These are phyloP conservation scores for Ophiostoma sp. DNA, from an alignment of 2,329 filamentous ascomycete species.

Conservation along the genomic window DNA sequence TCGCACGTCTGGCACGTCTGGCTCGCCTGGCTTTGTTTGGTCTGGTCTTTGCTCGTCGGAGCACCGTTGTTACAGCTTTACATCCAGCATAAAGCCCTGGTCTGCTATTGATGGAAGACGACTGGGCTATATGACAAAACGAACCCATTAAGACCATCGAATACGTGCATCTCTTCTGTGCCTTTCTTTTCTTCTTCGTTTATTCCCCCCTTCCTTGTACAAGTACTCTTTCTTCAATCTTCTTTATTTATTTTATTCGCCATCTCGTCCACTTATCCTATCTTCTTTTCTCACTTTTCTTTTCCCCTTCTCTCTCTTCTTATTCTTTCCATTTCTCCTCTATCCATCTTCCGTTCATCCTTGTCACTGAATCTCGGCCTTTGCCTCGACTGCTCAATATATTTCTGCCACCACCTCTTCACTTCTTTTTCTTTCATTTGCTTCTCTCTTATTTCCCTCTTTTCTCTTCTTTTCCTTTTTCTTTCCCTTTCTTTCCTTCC, in stretches of 20 bases:
- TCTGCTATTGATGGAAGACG: constrained; percentile 14
- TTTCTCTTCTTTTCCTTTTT: background rate
- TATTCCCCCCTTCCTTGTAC: background rate
- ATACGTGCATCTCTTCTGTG: background rate
- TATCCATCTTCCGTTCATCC: constrained; percentile 4
- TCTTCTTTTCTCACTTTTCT: constrained; percentile 8
- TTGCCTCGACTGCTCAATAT: constrained; percentile 9
- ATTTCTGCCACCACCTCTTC: constrained; percentile 8
- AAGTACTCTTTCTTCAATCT: background rate
- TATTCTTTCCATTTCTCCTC: background rate
- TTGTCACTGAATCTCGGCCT: constrained; percentile 10
- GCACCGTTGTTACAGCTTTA: constrained; percentile 18
- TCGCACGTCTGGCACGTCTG: background rate
- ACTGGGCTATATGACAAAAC: constrained; percentile 18
- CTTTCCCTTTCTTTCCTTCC: background rate
- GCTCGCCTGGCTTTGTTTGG: background rate
- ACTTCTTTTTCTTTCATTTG: background rate
- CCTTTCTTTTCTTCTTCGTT: background rate
- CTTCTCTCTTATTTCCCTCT: background rate
- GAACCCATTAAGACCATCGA: background rate
- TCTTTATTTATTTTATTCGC: background rate
- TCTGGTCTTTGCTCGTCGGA: background rate
- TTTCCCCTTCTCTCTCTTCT: background rate
- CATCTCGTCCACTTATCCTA: background rate
- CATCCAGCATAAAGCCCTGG: background rate